Base-by-base conservation (phyloP, 768 basidiomycete species). In the Rhizopogon sp. region DNA sequence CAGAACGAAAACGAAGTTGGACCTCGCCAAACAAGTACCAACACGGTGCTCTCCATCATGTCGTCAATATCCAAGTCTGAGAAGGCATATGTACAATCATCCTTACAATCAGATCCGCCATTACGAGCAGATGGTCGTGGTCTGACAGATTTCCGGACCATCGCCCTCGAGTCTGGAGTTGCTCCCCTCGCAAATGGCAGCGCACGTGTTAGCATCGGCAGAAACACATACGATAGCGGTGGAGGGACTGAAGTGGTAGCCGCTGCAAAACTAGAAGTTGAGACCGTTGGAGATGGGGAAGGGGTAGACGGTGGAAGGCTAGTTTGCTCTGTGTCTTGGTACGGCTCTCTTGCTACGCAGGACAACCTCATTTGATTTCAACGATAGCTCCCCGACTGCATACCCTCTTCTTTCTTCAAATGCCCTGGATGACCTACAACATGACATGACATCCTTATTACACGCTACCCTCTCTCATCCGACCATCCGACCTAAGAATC, bases 161-260 rank as follows among this genome's bases (percentile, higher is more conserved):
- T 94, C 20, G 74, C 81, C 7, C 80, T 95, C 29, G 85, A 90
- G 70, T 90, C 89, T 0, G 88, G 87, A 20, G 79, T 88, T 1
- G 83, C 84, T 14, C 88, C 90, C 5, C 78, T 91, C 5, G 87
- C 92, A 17, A 93, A 94, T 56, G 93, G 93, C 6, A 93, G 90
- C 58, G 90, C 90, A 5, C 79, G 81, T 22, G 72, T 93, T 7
- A 81, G 75, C 59, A 79, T 93, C n/a, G 92, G 90, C 1, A 74
- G 76, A 58, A 74, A 72, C 56, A 71, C 77, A 25, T 73, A 74
- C 43, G 76, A 79, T 6, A 83, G 81, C 2, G 83, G 83, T 0
- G 91, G 90, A 0, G 84, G 87, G 0, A 93, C 93, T 0, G 90
- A 93, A 60, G 76, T 93, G 3, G 70, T 93, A 25, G 90, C 87